A percentile compares a stretch with the other conserved stretches of the same genome.
Conservation (phyloP, 1,284 basidiomycete species). For the Fomitiporia mediterranea region DNA sequence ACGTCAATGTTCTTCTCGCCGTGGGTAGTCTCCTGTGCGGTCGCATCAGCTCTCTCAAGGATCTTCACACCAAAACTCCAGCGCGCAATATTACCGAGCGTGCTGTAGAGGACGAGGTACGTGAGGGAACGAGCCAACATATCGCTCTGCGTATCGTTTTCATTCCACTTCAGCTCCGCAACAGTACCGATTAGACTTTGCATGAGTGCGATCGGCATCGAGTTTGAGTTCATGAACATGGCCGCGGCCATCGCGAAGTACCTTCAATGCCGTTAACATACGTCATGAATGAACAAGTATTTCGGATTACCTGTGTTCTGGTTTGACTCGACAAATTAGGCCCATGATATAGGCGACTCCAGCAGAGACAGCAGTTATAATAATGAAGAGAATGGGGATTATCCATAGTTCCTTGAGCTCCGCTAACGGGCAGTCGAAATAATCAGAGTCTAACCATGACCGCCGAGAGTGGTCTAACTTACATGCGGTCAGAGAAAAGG, state of each 20-base stretch:
- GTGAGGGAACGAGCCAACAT: constrained; percentile 92
- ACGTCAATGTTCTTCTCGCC: constrained; percentile 1
- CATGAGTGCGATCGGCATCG: constrained; percentile 88
- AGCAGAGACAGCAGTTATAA: constrained; percentile 67
- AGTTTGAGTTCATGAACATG: constrained; percentile 92
- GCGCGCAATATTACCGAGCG: constrained; percentile 85
- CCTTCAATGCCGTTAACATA: constrained; percentile 35
- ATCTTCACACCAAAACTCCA: constrained; percentile 58
- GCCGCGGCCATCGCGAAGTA: constrained; percentile 81
- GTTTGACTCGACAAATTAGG: constrained; percentile 47
- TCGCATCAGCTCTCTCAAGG: constrained; percentile 61
- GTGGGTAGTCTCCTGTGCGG: constrained; percentile 6
- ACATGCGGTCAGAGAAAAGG: constrained; percentile 74
- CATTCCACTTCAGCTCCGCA: constrained; percentile 77
- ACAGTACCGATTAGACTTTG: constrained; percentile 88
- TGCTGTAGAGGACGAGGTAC: constrained; percentile 90
- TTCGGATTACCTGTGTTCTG: constrained; percentile 50
- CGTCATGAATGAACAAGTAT: neutral
- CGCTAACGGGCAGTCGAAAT: constrained; percentile 35
- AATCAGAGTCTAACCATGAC: too few species aligned
- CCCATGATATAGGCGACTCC: constrained; percentile 47
- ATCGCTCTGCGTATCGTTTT: constrained; percentile 74
- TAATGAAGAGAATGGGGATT: constrained; percentile 78
- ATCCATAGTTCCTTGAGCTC: constrained; percentile 89
- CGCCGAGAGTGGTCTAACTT: neutral